phyloP scores from a whole-genome alignment of 805 yeast genomes.

The Barnettozyma vustinii region DNA sequence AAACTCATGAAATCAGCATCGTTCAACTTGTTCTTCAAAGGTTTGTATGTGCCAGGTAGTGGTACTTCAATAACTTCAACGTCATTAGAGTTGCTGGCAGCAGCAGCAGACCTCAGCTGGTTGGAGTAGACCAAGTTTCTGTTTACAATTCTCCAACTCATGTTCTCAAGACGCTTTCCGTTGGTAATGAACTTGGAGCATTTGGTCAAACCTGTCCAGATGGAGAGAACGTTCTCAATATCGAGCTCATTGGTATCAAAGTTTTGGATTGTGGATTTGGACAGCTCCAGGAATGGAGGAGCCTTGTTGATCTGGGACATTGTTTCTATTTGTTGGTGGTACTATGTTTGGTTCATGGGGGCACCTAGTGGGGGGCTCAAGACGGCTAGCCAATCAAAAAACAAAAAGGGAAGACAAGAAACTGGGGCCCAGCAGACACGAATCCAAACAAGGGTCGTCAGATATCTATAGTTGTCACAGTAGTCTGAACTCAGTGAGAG shows the following conservation, averaged over 20 bases:
- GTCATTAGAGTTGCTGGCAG: background rate
- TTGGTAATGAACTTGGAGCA: conserved; percentile 26
- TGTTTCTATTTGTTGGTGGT: background rate
- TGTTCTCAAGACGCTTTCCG: conserved; percentile 27
- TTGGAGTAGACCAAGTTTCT: conserved; percentile 21
- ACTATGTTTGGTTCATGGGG: background rate
- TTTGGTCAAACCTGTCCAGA: conserved; percentile 35
- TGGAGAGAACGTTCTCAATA: conserved; percentile 34
- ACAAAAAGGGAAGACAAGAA: background rate
- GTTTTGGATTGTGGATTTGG: conserved; percentile 22
- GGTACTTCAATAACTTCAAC: conserved; percentile 8
- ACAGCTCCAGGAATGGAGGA: conserved; percentile 27
- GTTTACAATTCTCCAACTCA: conserved; percentile 29
- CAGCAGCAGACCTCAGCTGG: conserved; percentile 9
- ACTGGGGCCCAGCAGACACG: background rate
- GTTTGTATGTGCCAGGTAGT: conserved; percentile 7
- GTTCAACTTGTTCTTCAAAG: conserved; percentile 19
- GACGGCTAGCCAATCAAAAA: background rate
- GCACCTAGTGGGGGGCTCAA: background rate
- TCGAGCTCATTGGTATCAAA: conserved; percentile 28
- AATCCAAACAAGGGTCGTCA: background rate
- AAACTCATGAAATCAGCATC: conserved; percentile 24
- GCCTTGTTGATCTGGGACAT: conserved; percentile 22
- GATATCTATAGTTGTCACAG: background rate
- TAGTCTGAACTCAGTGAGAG: background rate